These are phyloP conservation scores for Fonsecaea pedrosoi DNA, from an alignment of 2,329 filamentous ascomycete genomes.

Conservation along the genomic window DNA sequence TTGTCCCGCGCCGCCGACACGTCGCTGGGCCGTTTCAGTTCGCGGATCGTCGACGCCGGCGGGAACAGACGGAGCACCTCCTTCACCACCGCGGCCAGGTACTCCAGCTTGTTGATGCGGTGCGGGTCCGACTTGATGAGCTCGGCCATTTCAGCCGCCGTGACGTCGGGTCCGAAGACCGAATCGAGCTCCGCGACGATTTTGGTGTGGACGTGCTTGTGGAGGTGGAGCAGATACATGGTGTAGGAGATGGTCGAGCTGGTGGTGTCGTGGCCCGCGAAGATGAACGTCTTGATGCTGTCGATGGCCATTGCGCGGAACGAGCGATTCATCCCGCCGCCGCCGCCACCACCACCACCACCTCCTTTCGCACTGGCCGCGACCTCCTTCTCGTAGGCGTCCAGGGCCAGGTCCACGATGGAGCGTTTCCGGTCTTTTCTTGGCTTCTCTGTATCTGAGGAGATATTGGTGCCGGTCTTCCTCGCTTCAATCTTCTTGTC, in stretches of 20 bases:
- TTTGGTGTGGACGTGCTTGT: slow-evolving; percentile 44
- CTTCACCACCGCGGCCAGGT: slow-evolving; percentile 60
- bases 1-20: slow-evolving; percentile 13
- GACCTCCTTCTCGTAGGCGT: slow-evolving; percentile 37
- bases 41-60: slow-evolving; percentile 43
- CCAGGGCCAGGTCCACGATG: slow-evolving; percentile 38
- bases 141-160: slow-evolving; percentile 43
- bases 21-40: slow-evolving; percentile 18
- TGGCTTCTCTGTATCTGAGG: slow-evolving; percentile 9
- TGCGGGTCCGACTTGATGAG: slow-evolving; percentile 52
- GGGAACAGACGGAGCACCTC: slow-evolving; percentile 62
- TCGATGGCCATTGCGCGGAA: slow-evolving; percentile 37
- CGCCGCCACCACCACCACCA: neutral
- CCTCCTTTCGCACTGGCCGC: slow-evolving; percentile 1
- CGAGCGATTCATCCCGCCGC: slow-evolving; percentile 9
- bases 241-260: slow-evolving; percentile 43
- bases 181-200: slow-evolving; percentile 59
- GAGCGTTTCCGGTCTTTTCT: slow-evolving; percentile 32
- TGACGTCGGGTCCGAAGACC: slow-evolving; percentile 55
- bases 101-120: slow-evolving; percentile 59
- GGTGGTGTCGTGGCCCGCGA: slow-evolving; percentile 42
- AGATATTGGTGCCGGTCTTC: slow-evolving; percentile 1
- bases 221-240: slow-evolving; percentile 49
- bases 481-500: slow-evolving; percentile 28
- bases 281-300: slow-evolving; percentile 43